A percentile compares a stretch with the other conserved stretches of the same genome.
phyloP scores from a whole-genome alignment of 1,139 yeast genomes.

The Waltiozyma sp. region DNA sequence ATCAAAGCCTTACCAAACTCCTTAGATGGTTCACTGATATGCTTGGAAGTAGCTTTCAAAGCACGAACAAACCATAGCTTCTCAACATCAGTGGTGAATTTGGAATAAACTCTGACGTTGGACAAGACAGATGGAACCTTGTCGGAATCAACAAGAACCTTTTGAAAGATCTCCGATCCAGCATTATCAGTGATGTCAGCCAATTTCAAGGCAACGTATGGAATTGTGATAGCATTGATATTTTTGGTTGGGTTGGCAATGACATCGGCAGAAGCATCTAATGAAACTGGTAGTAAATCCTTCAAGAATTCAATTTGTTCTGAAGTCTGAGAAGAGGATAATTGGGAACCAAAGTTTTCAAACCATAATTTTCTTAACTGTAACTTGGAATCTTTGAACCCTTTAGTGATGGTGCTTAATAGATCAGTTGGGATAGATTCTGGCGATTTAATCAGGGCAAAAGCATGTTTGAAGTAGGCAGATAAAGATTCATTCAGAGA shows the following conservation, averaged over 20 bases:
- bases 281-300: slow-evolving; percentile 21
- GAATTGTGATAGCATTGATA: slow-evolving; percentile 35
- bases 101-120: slow-evolving; percentile 37
- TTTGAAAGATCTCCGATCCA: slow-evolving; percentile 15
- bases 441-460: slow-evolving; percentile 9
- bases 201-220: slow-evolving; percentile 30
- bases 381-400: slow-evolving; percentile 55
- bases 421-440: slow-evolving; percentile 3
- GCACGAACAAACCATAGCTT: slow-evolving; percentile 43
- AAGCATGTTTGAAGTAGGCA: slow-evolving; percentile 37
- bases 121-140: slow-evolving; percentile 34
- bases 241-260: slow-evolving; percentile 35
- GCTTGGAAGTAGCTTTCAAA: slow-evolving; percentile 19
- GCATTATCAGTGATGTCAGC: slow-evolving; percentile 12
- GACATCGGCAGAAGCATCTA: slow-evolving; percentile 29
- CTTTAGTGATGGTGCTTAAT: slow-evolving; percentile 32
- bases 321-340: slow-evolving; percentile 7
- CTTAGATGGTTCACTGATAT: slow-evolving; percentile 9
- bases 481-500: slow-evolving; percentile 42
- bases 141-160: slow-evolving; percentile 26
- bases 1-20: slow-evolving; percentile 32
- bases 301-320: slow-evolving; percentile 17
- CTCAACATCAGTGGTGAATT: slow-evolving; percentile 34
- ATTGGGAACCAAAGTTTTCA: slow-evolving; percentile 32
- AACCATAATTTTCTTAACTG: slow-evolving; percentile 64